A percentile compares a stretch with the other conserved stretches of the same genome.
Conservation (phyloP, 441 rosid genomes). For the Viola pubescens region DNA sequence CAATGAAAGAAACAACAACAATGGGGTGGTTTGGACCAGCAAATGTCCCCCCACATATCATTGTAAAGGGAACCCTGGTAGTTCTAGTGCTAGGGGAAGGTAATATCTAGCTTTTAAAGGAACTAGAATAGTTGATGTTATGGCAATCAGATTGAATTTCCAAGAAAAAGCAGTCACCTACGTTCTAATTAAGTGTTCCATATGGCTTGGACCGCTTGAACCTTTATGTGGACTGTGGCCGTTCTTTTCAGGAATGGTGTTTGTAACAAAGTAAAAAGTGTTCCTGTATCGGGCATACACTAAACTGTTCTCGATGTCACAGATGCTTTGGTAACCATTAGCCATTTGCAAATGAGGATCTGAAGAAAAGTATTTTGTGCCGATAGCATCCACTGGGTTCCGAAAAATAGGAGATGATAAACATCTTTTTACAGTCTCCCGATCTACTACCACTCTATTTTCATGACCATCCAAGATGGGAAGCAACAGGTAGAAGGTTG, state of each 20-base stretch:
- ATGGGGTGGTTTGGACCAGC: too few relatives aligned
- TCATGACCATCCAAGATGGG: conserved; percentile 37
- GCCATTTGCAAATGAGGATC: conserved; percentile 42
- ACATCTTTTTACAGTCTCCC: conserved; percentile 62
- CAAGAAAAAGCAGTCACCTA: conserved; percentile 36
- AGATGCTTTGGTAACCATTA: conserved; percentile 45
- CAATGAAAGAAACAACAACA: too few relatives aligned
- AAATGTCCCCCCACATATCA: neutral
- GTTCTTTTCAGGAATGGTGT: conserved; percentile 37
- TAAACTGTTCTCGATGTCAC: conserved; percentile 69
- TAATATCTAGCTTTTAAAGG: conserved; percentile 15
- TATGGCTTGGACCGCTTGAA: conserved; percentile 36
- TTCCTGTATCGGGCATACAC: conserved; percentile 53
- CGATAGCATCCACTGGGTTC: conserved; percentile 28
- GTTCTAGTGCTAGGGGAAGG: too few relatives aligned
- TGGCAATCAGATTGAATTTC: neutral
- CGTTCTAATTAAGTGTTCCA: conserved; percentile 41
- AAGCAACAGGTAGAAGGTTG: conserved; percentile 78
- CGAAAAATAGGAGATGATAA: conserved; percentile 74
- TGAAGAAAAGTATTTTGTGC: conserved; percentile 26
- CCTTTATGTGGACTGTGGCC: conserved; percentile 41
- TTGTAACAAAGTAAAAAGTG: conserved; percentile 50
- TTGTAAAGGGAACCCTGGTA: too few relatives aligned
- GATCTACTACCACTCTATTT: conserved; percentile 44
- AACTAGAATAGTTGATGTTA: conserved; percentile 11